Conservation (phyloP, 768 basidiomycete genomes). For the Cubamyces lactineus region DNA sequence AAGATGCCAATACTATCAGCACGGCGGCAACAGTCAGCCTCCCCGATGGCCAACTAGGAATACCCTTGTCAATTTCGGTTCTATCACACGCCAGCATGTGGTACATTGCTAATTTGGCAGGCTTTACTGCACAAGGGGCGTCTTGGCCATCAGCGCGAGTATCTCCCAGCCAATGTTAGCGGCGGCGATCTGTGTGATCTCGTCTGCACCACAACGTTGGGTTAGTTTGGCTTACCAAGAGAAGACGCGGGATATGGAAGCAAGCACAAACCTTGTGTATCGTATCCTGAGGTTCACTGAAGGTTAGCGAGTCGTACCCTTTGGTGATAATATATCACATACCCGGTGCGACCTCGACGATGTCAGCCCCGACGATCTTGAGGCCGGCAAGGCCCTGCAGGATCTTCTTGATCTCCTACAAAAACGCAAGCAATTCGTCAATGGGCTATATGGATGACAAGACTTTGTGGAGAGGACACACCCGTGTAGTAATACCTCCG, state of each 20-base stretch:
- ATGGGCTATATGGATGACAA: not conserved
- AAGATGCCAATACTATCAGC: too few relatives aligned
- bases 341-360: constrained; percentile 37
- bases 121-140: constrained; percentile 28
- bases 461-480: not conserved
- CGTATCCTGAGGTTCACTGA: constrained; percentile 23
- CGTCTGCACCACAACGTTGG: constrained; percentile 26
- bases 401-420: constrained; percentile 41
- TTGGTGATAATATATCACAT: not conserved
- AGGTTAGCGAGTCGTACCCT: not conserved
- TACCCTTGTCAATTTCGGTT: too few relatives aligned
- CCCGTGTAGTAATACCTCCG: constrained; percentile 38
- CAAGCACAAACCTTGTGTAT: constrained; percentile 27
- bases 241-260: not conserved
- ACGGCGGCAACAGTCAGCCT: too few relatives aligned
- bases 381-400: constrained; percentile 39
- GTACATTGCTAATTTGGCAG: too few relatives aligned
- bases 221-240: not conserved
- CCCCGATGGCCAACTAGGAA: too few relatives aligned
- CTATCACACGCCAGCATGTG: too few relatives aligned
- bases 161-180: constrained; percentile 40
- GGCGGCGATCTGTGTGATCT: constrained; percentile 38
- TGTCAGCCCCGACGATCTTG: constrained; percentile 42
- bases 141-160: constrained; percentile 38
- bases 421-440: not conserved